Evolutionary conservation across 257 asterid genomes (phyloP), one percentile per base, ranked within the genome.

Genomic region (Primulina eburnea): DNA sequence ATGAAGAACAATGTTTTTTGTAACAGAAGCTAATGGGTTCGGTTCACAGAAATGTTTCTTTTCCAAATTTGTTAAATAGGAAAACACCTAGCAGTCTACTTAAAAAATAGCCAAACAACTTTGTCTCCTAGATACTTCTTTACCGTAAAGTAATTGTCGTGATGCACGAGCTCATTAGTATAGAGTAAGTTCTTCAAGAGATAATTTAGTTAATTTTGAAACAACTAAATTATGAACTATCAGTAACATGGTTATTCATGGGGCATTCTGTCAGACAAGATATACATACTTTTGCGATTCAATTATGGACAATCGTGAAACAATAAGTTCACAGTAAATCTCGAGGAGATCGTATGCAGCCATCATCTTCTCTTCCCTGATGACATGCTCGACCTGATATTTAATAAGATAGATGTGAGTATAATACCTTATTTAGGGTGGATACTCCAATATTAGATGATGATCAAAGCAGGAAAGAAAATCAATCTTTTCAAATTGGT

Each of bases 331-430:
- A 56, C 95, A 90, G 69, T 93, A 93, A 75, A 93, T 84, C 81
- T 82, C 90, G 29, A 93, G 87, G 71, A 90, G 96, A 67, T 90
- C 98, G 70, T 87, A 93, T 33, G 98, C 98, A 11, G 96, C 89
- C 85, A 87, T 85, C 94, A 86, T 84, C 85, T 93, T 90, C 89
- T 93, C 96, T 84, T 93, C 98, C 83, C 95, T 85, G 75, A 90
- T 79, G 64, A 93, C 97, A 82, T 93, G 99, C 66, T 90, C 97
- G 67, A 93, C 99, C 99, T 93, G 87, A 76, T 75, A 77, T 56
- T 66, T 30, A 40, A 63, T 56, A 70, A 62, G 67, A 69, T 24
- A 66, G 66, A 62, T 14, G 73, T 47, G 65, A 34, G 56, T 55
- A 65, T 64, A 55, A 43, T 73, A 71, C 62, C 62, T 52, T 60